Base-by-base conservation (phyloP, 306 rosid species). In the Sesbania bispinosa region DNA sequence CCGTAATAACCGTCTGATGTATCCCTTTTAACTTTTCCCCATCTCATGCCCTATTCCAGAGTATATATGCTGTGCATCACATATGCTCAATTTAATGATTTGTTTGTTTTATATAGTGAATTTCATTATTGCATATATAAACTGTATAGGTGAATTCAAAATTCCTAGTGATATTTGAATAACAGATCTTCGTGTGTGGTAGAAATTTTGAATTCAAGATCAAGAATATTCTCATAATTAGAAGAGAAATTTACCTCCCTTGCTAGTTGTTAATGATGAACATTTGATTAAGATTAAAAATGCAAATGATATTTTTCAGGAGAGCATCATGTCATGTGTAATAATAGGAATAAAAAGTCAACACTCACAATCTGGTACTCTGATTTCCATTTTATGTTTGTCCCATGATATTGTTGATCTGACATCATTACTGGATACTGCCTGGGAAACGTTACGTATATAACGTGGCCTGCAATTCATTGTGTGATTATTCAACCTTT, bases 301-400 rank as follows among this genome's bases (percentile, higher is more conserved):
- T 47, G 47, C 55, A 50, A 62, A 42, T 41, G 67, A 26, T 43
- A 24, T 2, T 43, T 43, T 57, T 55, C 6, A 67, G 36, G 10
- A 3, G 26, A 67, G 13, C 30, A 66, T 54, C 63, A 76, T 67
- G 27, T 14, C 43, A 33, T 58, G 55, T 27, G 50, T 16, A 67
- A 24, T 36, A 0, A 50, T 53, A 39, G 7, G 29, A 45, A 60
- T 35, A 10, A 58, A 68, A 55, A 42, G 76, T 74, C 90, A 84
- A 81, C 86, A 62, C 80, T 69, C 82, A 63, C 23, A 74, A 61
- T 70, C 64, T 29, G 45, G 59, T 2, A 54, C 11, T 33, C 14
- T 29, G 7, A 21, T 54, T 18, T 69, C 62, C 35, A 46, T 14
- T 59, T 35, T 64, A 47, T 15, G 9, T 4, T 26, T 50, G 80